These are phyloP conservation scores for Lactarius tabidus DNA, from an alignment of 768 basidiomycete genomes.

Conservation along the genomic window DNA sequence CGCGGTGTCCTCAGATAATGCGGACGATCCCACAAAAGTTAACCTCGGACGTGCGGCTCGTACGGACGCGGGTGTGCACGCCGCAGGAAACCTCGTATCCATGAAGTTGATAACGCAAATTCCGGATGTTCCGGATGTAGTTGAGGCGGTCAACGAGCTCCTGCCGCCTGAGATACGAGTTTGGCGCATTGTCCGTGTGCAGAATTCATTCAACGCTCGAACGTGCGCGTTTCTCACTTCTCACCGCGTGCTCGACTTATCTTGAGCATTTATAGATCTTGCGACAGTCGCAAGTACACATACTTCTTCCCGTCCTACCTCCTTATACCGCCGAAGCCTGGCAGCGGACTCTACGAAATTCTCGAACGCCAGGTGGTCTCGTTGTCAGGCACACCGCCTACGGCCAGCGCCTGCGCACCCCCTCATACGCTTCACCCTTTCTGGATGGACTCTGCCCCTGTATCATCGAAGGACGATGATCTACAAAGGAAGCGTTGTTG, in stretches of 20 bases:
- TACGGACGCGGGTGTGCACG: constrained; percentile 97
- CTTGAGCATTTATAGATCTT: constrained; percentile 50
- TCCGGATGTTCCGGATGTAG: constrained; percentile 67
- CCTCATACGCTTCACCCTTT: constrained; percentile 48
- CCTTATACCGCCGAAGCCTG: constrained; percentile 84
- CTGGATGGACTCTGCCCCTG: constrained; percentile 46
- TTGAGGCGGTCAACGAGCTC: constrained; percentile 72
- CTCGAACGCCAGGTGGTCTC: constrained; percentile 36
- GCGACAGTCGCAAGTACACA: constrained; percentile 96
- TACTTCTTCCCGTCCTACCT: constrained; percentile 96
- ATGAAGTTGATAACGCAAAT: constrained; percentile 82
- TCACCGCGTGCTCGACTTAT: not conserved
- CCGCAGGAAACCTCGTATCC: constrained; percentile 90
- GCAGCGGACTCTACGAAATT: constrained; percentile 51
- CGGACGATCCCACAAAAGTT: constrained; percentile 88
- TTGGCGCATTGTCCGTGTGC: constrained; percentile 82
- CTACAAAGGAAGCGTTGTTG: constrained; percentile 65
- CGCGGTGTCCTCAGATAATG: constrained; percentile 92
- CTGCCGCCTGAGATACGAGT: constrained; percentile 89
- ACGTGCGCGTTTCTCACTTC: constrained; percentile 39
- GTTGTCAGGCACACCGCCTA: constrained; percentile 25
- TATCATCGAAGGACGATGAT: constrained; percentile 51
- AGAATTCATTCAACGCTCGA: constrained; percentile 81
- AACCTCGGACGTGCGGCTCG: constrained; percentile 83
- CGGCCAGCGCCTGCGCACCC: constrained; percentile 15